Base-by-base conservation (phyloP, 139 green algal genomes). In the Chlamydomonas sphaeroides region DNA sequence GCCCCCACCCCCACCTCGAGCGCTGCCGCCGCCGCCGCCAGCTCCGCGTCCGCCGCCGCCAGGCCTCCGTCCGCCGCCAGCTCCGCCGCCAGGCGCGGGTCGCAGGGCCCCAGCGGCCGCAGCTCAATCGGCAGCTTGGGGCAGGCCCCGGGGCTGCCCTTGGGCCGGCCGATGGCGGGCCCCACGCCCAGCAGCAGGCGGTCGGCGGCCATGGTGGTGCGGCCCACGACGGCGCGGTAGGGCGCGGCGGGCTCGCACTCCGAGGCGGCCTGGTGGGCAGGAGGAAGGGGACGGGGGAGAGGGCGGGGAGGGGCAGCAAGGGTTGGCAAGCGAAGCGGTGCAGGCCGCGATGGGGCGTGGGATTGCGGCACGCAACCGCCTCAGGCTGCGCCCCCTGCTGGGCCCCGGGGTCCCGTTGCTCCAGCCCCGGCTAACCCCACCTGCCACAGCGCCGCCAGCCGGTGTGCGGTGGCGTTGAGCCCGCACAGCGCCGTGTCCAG, bases 161-260 rank as follows among this genome's bases (percentile, higher is more conserved):
- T 32, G 28, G 28, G 57, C 11, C 25, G 57, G 25, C 28, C 25
- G 57, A 30, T 30, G 39, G 61, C 32, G 41, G 33, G 33, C 25
- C 62, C 76, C 65, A 83, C 76, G 0, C 30, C 10, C 20, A 83
- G 45, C 45, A 73, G 32, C 62, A 83, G 23, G 20, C 62, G 53
- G 63, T 83, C 74, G 61, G 28, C 76, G 35, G 74, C 62, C 76
- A 83, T 72, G n/a, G 76, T 62, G 1, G 48, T 32, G 25, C 62
- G 62, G 39, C 49, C 42, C 45, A 74, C 45, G 18, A 39, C 48
- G 0, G 39, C 76, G 1, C 45, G 62, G 45, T 73, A 83, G 32
- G 63, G 76, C 48, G 62, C 62, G 25, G 48, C 26, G 26, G 62
- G 76, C 35, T 51, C 63, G 76, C 76, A 83, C 0, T 36, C 45